A percentile compares a stretch with the other conserved stretches of the same genome.
phyloP scores from a whole-genome alignment of 2,329 filamentous ascomycete species.

The Aspergillus uvarum region DNA sequence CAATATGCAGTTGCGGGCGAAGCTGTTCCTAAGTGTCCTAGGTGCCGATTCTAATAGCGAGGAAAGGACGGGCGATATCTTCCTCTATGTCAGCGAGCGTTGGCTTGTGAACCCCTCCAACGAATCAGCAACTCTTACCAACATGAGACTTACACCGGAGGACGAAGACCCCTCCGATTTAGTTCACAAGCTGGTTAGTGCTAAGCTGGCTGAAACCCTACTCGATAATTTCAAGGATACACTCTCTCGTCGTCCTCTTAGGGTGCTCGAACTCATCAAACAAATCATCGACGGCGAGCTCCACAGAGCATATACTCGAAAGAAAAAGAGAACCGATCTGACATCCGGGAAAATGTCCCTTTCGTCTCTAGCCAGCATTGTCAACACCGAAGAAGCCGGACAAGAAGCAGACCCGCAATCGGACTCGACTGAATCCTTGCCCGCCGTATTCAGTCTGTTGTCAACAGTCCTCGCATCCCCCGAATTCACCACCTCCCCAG shows the following conservation, averaged over 20 bases:
- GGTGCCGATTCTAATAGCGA: slow-evolving; percentile 42
- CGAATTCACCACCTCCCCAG: slow-evolving; percentile 36
- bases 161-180: slow-evolving; percentile 29
- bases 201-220: slow-evolving; percentile 44
- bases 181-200: slow-evolving; percentile 39
- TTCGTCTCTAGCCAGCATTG: slow-evolving; percentile 39
- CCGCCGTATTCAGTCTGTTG: slow-evolving; percentile 43
- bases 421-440: slow-evolving; percentile 39
- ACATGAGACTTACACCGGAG: slow-evolving; percentile 17
- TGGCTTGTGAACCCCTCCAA: slow-evolving; percentile 39
- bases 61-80: slow-evolving; percentile 42
- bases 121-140: slow-evolving; percentile 2
- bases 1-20: slow-evolving; percentile 36
- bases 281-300: slow-evolving; percentile 43
- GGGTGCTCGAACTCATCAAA: slow-evolving; percentile 42
- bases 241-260: slow-evolving; percentile 41
- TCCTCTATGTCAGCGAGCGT: slow-evolving; percentile 42
- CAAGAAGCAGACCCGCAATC: slow-evolving; percentile 14
- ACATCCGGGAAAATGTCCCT: slow-evolving; percentile 29
- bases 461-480: slow-evolving; percentile 45
- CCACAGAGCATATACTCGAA: slow-evolving; percentile 13
- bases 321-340: slow-evolving; percentile 8
- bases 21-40: slow-evolving; percentile 39
- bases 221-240: slow-evolving; percentile 45
- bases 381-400: slow-evolving; percentile 19